Evolutionary conservation across 169 alveolate genomes (phyloP), one percentile per base, ranked within the genome.

Genomic region (Eimeria maxima): DNA sequence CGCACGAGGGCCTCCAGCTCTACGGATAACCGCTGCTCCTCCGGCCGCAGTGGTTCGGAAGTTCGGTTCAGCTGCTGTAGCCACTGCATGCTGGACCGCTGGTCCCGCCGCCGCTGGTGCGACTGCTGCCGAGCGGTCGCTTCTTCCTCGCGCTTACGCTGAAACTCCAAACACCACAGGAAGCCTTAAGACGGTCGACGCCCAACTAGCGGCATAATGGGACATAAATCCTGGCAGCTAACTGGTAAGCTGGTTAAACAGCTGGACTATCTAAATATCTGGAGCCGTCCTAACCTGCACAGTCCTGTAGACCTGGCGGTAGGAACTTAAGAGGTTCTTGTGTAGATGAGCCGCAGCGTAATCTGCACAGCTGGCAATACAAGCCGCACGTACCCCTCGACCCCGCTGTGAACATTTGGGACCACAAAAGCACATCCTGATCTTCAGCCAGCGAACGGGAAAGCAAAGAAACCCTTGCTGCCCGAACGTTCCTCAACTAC

Each of bases 291-390:
- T 27, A 42, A 90, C 80, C 80, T 94, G 95, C 2, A 96, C 96
- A 3, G 96, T 96, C 81, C 95, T 71, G 94, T 94, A 93, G 18
- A 96, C 87, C 90, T 98, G 98, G n/a, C 98, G 88, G 63, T 96
- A 98, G 71, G 96, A 97, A 29, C 98, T 97, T 44, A 98, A 67
- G 50, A 98, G 78, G 67, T 98, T 98, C 81, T 97, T 98, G 97
- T 98, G 97, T 65, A 98, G 91, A 83, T 98, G 98, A 65, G 91
- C 92, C 55, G 96, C 95, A 6, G 97, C 97, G 95, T 98, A 98
- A 47, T 97, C 97, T 57, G 98, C 97, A 84, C 99, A 98, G 60
- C 97, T 98, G 88, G 20, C 45, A 65, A 45, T 22, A 13, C 18
- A 20, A 10, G 80, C 22, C 14, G 80, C 27, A 18, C 80, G 1